Percentiles rank a stretch among this genome's conserved stretches.
Evolutionary conservation across 108 stramenopile genomes (phyloP).

Genomic region (Pseudonitzschia delicatissima): DNA sequence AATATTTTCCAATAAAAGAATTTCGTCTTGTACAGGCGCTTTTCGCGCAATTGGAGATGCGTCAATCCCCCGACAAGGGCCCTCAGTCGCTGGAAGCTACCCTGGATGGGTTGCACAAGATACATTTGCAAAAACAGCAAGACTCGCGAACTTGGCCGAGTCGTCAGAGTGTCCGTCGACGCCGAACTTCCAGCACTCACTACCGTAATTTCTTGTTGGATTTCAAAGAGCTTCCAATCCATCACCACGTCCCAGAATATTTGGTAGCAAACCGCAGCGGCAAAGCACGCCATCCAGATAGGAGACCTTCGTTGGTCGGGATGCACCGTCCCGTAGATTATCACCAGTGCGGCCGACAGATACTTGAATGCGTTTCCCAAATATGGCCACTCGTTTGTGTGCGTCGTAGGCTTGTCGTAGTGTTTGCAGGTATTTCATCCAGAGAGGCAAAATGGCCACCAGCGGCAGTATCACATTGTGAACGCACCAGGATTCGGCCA

Average conservation of each 20-base stretch:
- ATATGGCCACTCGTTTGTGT: constrained; percentile 78
- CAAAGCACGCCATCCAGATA: constrained; percentile 61
- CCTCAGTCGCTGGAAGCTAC: constrained; percentile 30
- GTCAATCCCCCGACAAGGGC: constrained; percentile 40
- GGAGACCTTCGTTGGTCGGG: constrained; percentile 58
- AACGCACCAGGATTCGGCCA: constrained; percentile 66
- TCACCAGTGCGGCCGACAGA: constrained; percentile 64
- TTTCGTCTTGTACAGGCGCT: constrained; percentile 70
- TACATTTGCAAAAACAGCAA: constrained; percentile 40
- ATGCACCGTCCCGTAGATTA: constrained; percentile 86
- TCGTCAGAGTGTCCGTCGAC: constrained; percentile 20
- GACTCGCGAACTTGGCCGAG: constrained; percentile 40
- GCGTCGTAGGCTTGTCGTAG: constrained; percentile 77
- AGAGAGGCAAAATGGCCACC: constrained; percentile 70
- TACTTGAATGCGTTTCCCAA: constrained; percentile 86
- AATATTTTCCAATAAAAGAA: constrained; percentile 78
- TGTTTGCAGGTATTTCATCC: constrained; percentile 79
- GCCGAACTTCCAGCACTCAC: neutral
- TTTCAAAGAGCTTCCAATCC: constrained; percentile 84
- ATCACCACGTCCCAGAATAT: constrained; percentile 83
- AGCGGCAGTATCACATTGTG: constrained; percentile 78
- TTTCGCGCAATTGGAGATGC: constrained; percentile 65
- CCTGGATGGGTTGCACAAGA: constrained; percentile 35
- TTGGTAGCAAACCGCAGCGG: constrained; percentile 66
- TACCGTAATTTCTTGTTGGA: constrained; percentile 41